Base-by-base conservation (phyloP, 495 filamentous ascomycete genomes). In the Daldinia loculata region DNA sequence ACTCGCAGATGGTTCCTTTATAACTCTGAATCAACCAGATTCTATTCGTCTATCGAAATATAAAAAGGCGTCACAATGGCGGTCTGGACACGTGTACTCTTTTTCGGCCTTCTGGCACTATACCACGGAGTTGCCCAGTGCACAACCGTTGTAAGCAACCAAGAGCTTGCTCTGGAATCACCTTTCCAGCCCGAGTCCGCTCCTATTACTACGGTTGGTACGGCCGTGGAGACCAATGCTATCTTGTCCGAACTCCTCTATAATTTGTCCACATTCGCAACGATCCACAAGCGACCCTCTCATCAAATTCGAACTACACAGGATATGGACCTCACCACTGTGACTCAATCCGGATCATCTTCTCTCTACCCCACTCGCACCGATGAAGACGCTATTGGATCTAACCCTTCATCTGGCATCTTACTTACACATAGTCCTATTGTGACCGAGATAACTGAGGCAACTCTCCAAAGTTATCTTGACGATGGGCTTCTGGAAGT, bases 91-190 rank as follows among this genome's bases (percentile, higher is more conserved):
- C 48, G 19, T 61, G 57, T 68, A 24, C 29, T 72, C 43, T 50
- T 70, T 14, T 11, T 60, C 36, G 63, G 69, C 67, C 48, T 77
- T 39, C 48, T 75, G 69, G 75, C 72, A 38, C 19, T 71, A 39
- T 63, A 29, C 70, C 52, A 69, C 30, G 60, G 61, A 14, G 38
- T 64, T 55, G 34, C 24, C 26, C 41, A 59, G 12, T 60, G 38
- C 15, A 61, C 51, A 24, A 55, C 8, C 6, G 4, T 62, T 14
- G 27, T 3, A 24, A 48, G 61, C 27, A 65, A 56, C 55, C 65
- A 65, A 41, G 70, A 38, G 19, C 4, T 48, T 22, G 34, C 53
- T 32, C 19, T 36, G 5, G 38, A 22, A 15, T 39, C 61, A n/a
- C 6, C 34, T 11, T 26, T 12, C 17, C 41, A 60, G 26, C 27